phyloP scores from a whole-genome alignment of 2,329 filamentous ascomycete species.

The Alternaria viburni region DNA sequence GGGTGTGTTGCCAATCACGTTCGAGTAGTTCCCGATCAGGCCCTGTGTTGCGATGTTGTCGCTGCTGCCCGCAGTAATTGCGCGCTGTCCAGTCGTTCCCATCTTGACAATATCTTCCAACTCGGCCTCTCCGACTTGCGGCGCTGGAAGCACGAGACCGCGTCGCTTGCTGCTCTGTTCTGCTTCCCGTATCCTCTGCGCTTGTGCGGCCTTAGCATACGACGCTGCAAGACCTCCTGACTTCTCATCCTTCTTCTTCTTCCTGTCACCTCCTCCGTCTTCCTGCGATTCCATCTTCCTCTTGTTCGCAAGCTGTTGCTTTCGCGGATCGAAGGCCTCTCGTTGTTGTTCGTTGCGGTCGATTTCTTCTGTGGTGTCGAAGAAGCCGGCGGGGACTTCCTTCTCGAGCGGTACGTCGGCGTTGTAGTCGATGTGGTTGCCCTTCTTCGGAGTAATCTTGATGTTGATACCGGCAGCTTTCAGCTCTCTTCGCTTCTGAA shows the following conservation, averaged over 20 bases:
- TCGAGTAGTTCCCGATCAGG: slow-evolving; percentile 84
- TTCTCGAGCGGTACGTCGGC: slow-evolving; percentile 98
- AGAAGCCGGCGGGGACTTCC: slow-evolving; percentile 85
- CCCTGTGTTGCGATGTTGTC: slow-evolving; percentile 87
- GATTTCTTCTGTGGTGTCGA: slow-evolving; percentile 87
- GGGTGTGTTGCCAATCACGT: slow-evolving; percentile 79
- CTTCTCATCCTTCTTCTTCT: slow-evolving; percentile 83
- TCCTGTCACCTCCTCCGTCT: slow-evolving; percentile 76
- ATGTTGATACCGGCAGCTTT: slow-evolving; percentile 99
- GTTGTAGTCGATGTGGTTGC: slow-evolving; percentile 99
- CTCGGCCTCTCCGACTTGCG: slow-evolving; percentile 91
- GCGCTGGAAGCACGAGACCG: slow-evolving; percentile 79
- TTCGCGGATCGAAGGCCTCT: slow-evolving; percentile 87
- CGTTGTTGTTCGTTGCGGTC: slow-evolving; percentile 81
- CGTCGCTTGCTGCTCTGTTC: slow-evolving; percentile 95
- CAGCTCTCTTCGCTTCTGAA: slow-evolving; percentile 94
- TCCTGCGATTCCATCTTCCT: slow-evolving; percentile 92
- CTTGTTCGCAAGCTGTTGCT: slow-evolving; percentile 89
- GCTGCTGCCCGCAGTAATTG: slow-evolving; percentile 76
- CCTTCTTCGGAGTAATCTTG: slow-evolving; percentile 88
- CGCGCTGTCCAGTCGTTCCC: slow-evolving; percentile 90
- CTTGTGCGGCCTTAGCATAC: slow-evolving; percentile 88
- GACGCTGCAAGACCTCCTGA: slow-evolving; percentile 81
- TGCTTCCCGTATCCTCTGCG: slow-evolving; percentile 93
- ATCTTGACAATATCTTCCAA: slow-evolving; percentile 98